Evolutionary conservation across 345 rosid genomes (phyloP).

Genomic region (Mercurialis annua): DNA sequence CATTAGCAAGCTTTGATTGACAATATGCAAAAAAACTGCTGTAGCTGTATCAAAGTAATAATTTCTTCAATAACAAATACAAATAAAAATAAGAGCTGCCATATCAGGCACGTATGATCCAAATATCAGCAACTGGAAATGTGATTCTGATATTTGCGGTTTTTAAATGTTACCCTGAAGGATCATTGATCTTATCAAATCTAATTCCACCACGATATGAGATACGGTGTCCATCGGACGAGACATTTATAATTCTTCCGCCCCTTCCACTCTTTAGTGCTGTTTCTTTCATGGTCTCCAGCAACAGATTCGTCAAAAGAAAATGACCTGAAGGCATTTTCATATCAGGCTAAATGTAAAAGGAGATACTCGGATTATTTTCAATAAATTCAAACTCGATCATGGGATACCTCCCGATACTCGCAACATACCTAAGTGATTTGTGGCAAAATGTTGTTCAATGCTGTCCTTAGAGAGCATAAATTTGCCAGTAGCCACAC

Average conservation of each 20-base stretch:
- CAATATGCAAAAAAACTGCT: not conserved
- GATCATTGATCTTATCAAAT: slow-evolving; percentile 5
- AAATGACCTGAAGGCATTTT: slow-evolving; percentile 8
- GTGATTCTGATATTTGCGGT: not conserved
- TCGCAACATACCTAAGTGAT: slow-evolving; percentile 2
- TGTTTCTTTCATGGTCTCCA: slow-evolving; percentile 7
- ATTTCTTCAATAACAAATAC: not conserved
- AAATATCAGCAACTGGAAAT: not conserved
- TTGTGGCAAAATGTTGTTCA: slow-evolving; percentile 6
- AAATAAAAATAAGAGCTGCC: not conserved
- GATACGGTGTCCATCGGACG: not conserved
- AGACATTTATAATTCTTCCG: slow-evolving; percentile 9
- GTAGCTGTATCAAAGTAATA: not conserved
- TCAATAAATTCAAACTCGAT: not conserved
- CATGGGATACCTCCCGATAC: not conserved
- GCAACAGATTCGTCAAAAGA: slow-evolving; percentile 7
- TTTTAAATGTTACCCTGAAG: not conserved
- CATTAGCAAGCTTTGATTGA: slow-evolving; percentile 5
- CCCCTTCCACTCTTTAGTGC: not conserved
- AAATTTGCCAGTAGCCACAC: not conserved
- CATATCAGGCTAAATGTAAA: not conserved
- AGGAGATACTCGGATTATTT: not conserved
- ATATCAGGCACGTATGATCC: not conserved
- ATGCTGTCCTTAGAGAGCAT: slow-evolving; percentile 9
- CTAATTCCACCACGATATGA: not conserved